A percentile compares a stretch with the other conserved stretches of the same genome.
phyloP scores from a whole-genome alignment of 768 basidiomycete genomes.

The Hydnomerulius pinastri region DNA sequence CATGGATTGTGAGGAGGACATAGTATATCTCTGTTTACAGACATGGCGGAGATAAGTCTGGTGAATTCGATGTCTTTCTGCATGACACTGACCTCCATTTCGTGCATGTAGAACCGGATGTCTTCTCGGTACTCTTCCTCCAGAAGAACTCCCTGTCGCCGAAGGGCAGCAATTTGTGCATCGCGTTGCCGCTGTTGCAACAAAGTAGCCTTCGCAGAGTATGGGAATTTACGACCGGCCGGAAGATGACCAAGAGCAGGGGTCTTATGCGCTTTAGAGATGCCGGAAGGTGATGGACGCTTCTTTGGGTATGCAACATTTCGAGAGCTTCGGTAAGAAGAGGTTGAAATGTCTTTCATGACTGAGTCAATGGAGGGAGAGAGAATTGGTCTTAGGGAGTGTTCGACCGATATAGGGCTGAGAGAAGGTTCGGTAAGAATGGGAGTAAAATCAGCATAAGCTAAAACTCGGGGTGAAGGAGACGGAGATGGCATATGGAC shows the following conservation, averaged over 20 bases:
- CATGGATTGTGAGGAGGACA: constrained; percentile 94
- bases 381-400: constrained; percentile 42
- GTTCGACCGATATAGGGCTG: constrained; percentile 48
- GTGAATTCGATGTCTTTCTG: not conserved
- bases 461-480: constrained; percentile 1
- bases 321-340: constrained; percentile 61
- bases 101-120: constrained; percentile 91
- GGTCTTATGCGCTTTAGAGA: constrained; percentile 66
- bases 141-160: constrained; percentile 73
- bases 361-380: constrained; percentile 31
- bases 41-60: constrained; percentile 8
- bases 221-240: constrained; percentile 61
- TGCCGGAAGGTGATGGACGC: constrained; percentile 79
- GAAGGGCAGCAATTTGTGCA: constrained; percentile 65
- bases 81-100: constrained; percentile 86
- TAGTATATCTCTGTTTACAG: constrained; percentile 70
- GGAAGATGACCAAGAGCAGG: constrained; percentile 49
- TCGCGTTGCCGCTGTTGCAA: constrained; percentile 69
- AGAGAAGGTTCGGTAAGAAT: constrained; percentile 21
- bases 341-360: constrained; percentile 78
- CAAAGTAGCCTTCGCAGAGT: constrained; percentile 60
- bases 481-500: constrained; percentile 6
- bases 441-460: constrained; percentile 23
- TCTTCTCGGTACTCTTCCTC: constrained; percentile 97
- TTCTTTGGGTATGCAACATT: constrained; percentile 79